Evolutionary conservation across 768 basidiomycete species (phyloP).

Genomic region (Termitomyces sp.): DNA sequence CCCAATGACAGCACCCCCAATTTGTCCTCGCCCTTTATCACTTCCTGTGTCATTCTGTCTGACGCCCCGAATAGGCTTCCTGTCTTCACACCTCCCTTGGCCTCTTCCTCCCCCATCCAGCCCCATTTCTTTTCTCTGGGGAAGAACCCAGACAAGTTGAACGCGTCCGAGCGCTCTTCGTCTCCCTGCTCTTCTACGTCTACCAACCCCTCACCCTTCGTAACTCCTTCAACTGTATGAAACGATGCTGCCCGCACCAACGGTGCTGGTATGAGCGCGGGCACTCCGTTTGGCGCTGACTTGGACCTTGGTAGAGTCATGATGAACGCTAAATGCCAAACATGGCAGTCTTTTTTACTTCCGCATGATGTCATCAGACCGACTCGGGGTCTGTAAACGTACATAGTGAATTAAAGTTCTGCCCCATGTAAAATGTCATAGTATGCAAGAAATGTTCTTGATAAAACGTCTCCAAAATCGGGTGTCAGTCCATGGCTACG

Average conservation of each 20-base stretch:
- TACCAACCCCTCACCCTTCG: slow-evolving; percentile 4
- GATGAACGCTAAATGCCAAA: not conserved
- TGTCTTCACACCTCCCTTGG: slow-evolving; percentile 6
- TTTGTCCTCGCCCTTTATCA: slow-evolving; percentile 44
- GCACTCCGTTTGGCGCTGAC: slow-evolving; percentile 26
- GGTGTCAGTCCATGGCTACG: not conserved
- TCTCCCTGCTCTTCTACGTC: not conserved
- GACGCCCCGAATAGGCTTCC: slow-evolving; percentile 18
- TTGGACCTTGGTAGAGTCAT: slow-evolving; percentile 24
- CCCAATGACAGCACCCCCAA: slow-evolving; percentile 44
- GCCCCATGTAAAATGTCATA: not conserved
- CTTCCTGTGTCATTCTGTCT: slow-evolving; percentile 26
- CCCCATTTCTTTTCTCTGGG: slow-evolving; percentile 38
- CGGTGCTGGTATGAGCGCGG: slow-evolving; percentile 5
- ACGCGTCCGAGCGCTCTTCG: slow-evolving; percentile 35
- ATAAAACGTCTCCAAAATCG: slow-evolving; percentile 7
- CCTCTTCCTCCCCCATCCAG: slow-evolving; percentile 35
- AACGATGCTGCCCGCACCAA: slow-evolving; percentile 21
- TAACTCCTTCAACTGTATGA: slow-evolving; percentile 8
- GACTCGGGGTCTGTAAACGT: not conserved
- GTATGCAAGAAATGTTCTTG: slow-evolving; percentile 8
- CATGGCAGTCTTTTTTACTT: not conserved
- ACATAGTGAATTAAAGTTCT: not conserved
- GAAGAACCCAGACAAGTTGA: slow-evolving; percentile 48
- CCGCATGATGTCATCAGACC: slow-evolving; percentile 15